Base-by-base conservation (phyloP, 75 land plant genomes). In the Gnetum montanum region DNA sequence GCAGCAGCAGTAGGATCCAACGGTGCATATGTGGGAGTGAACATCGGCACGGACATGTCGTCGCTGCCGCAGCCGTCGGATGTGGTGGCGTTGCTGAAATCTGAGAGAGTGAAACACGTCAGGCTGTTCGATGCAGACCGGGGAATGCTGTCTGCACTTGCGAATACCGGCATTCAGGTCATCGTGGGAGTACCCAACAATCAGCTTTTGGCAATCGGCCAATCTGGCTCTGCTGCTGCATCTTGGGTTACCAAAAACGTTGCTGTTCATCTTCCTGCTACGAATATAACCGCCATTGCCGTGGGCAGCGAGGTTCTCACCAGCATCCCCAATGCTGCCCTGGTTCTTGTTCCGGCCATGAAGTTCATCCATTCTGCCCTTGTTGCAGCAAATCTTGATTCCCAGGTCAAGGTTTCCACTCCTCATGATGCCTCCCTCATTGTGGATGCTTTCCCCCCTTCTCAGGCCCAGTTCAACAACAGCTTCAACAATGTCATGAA, bases 271-370 rank as follows among this genome's bases (percentile, higher is more conserved):
- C 43, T 70, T 36, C 87, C 96, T 27, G 26, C 68, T 28, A 83
- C 88, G 31, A 72, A 66, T 53, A 86, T 95, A 67, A 57, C 77
- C 31, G 81, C 70, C 43, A 59, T 95, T 31, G 65, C 86, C 22
- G 99, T 95, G 24, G 99, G 99, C 4, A 86, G 81, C 46, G 96
- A 95, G 62, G 92, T 90, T 0, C 64, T 87, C 23, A 83, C 97
- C 15, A 50, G 77, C 19, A 43, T 71, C 55, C 72, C 88, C 12
- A 71, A 69, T 24, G 62, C 71, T 0, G 74, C 85, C 8, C 78
- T 77, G 0, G 43, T 83, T 8, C 83, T 95, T 28, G 63, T 95
- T 35, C 83, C 88, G 0, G 88, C 99, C 25, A 71, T 95, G 63
- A 73, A 60, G 56, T 72, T 66, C 52, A 66, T 95, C 48, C 70